Evolutionary conservation across 257 asterid genomes (phyloP), one percentile per base, ranked within the genome.

Genomic region (Gardenia jasminoides): DNA sequence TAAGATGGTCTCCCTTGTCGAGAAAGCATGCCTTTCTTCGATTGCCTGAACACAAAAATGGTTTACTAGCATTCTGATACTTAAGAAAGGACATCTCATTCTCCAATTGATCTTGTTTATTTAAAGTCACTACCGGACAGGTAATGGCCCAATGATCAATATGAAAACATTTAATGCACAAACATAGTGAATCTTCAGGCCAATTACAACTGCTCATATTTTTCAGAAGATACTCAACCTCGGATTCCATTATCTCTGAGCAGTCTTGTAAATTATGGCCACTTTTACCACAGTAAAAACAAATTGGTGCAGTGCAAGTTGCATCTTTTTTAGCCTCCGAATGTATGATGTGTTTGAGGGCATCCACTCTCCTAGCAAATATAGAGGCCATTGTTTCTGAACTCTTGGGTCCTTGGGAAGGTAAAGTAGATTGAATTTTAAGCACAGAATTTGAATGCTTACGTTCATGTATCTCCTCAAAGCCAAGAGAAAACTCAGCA

Each of bases 281-380:
- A 56, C 47, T 69, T 81, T 36, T 85, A 20, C 98, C 98, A 33
- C 98, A 89, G 79, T 84, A 90, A 64, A 88, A 88, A 79, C 97
- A 89, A 22, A 75, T 76, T 13, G 52, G 62, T 26, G 74, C 46
- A 28, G 72, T 59, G 80, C 70, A 74, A 12, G 82, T 62, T 48
- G 82, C 80, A 44, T 80, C 81, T 33, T 75, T 79, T 76, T 80
- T 80, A 36, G 68, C 66, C 31, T 77, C 88, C 10, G 86, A 66
- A 2, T 91, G 79, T 78, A 65, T 39, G 24, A 86, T 82, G 83
- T 78, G 85, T 82, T 86, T 90, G 54, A 94, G 83, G 58, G 96
- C 94, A 83, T 87, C 91, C 86, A 94, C 69, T 81, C 91, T 85
- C 88, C 89, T 83, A 24, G 97, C 88, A 83, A 94, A 92, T 41